These are phyloP conservation scores for Phytophthora idaei DNA, from an alignment of 352 stramenopile species.

Conservation along the genomic window DNA sequence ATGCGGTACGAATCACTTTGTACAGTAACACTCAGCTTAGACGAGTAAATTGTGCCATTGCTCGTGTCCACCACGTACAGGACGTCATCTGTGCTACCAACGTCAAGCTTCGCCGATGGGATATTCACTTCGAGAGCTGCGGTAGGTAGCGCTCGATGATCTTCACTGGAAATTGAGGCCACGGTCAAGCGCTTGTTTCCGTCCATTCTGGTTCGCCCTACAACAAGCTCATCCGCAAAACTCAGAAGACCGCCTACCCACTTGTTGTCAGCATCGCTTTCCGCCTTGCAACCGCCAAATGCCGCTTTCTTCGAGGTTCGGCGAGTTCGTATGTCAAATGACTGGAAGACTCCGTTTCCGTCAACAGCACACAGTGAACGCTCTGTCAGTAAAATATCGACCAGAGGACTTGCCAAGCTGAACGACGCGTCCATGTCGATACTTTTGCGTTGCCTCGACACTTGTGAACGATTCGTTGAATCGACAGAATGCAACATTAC, in stretches of 20 bases:
- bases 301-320: slow-evolving; percentile 27
- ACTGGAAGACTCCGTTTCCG: slow-evolving; percentile 24
- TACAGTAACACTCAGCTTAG: not conserved
- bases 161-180: slow-evolving; percentile 35
- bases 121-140: not conserved
- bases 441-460: slow-evolving; percentile 7
- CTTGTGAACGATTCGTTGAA: slow-evolving; percentile 33
- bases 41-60: not conserved
- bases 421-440: slow-evolving; percentile 23
- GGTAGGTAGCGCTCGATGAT: slow-evolving; percentile 39
- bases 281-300: not conserved
- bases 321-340: slow-evolving; percentile 27
- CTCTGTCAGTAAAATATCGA: slow-evolving; percentile 30
- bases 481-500: slow-evolving; percentile 22
- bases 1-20: not conserved
- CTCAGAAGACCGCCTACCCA: slow-evolving; percentile 26
- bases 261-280: not conserved
- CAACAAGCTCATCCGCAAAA: slow-evolving; percentile 30
- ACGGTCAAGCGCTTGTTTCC: slow-evolving; percentile 4
- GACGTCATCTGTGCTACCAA: slow-evolving; percentile 24
- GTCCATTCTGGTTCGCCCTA: slow-evolving; percentile 13
- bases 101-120: not conserved
- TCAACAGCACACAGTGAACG: slow-evolving; percentile 24
- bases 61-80: slow-evolving; percentile 25
- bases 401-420: slow-evolving; percentile 9